Conservation (phyloP, 495 filamentous ascomycete species). For the Penicillium psychrofluorescens region DNA sequence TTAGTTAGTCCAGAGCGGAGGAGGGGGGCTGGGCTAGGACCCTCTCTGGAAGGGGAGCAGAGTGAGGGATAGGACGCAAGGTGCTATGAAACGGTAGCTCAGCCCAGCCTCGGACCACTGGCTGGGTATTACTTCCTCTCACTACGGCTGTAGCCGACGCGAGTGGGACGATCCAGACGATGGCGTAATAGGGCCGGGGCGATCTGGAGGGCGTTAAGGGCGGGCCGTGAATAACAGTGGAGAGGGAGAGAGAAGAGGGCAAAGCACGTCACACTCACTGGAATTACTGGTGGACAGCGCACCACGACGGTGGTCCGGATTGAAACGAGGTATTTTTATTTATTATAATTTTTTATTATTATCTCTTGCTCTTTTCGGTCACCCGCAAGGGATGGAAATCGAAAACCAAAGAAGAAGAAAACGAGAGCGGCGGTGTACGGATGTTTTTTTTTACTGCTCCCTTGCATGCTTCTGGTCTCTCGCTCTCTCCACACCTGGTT, state of each 20-base stretch:
- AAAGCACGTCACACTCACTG: constrained; percentile 24
- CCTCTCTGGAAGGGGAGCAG: constrained; percentile 4
- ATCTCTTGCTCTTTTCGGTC: background rate
- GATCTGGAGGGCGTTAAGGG: constrained; percentile 7
- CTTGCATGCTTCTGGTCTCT: background rate
- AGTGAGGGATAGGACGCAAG: background rate
- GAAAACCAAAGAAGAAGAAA: background rate
- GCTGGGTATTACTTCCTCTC: background rate
- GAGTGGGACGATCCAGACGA: background rate
- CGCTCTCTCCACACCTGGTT: background rate
- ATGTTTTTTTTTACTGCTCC: background rate
- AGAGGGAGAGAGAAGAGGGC: constrained; percentile 1
- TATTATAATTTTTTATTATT: background rate
- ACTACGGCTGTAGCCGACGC: constrained; percentile 6
- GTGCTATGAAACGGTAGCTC: background rate
- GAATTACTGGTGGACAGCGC: constrained; percentile 30
- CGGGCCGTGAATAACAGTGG: constrained; percentile 19
- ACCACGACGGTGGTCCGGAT: constrained; percentile 34
- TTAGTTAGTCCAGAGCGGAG: constrained; percentile 3
- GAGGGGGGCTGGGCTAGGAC: background rate
- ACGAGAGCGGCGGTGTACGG: constrained; percentile 2
- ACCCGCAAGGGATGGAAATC: too few species aligned
- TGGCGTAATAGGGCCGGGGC: background rate
- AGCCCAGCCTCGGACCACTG: constrained; percentile 1
- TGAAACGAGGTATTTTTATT: constrained; percentile 25